Evolutionary conservation across 2,329 filamentous ascomycete species (phyloP).

Genomic region (Colletotrichum truncatum): DNA sequence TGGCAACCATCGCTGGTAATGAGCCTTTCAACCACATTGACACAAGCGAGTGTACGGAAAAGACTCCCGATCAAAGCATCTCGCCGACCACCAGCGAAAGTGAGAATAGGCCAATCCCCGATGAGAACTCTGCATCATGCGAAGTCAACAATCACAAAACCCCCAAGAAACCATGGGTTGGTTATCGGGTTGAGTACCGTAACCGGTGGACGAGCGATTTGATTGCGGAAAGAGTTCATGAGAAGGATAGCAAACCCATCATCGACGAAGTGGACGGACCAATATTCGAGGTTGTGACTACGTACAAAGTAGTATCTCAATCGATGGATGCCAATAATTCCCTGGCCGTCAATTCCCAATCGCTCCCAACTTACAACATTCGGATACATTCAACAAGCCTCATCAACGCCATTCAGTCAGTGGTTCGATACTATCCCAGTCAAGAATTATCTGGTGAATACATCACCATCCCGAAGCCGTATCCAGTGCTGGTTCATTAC

Average conservation of each 20-base stretch:
- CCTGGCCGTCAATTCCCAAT: background rate
- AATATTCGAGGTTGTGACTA: background rate
- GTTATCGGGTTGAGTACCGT: slow-evolving; percentile 33
- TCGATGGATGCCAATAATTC: background rate
- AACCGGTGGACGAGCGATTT: slow-evolving; percentile 26
- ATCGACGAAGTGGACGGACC: background rate
- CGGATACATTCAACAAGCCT: slow-evolving; percentile 26
- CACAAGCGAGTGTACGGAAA: too few relatives aligned
- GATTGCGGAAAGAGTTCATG: background rate
- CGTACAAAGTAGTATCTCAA: background rate
- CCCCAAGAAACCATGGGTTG: background rate
- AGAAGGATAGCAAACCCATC: background rate
- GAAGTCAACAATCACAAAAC: background rate
- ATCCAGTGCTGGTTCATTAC: slow-evolving; percentile 11
- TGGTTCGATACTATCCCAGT: slow-evolving; percentile 31
- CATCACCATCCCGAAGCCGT: slow-evolving; percentile 14
- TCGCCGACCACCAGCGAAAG: too few relatives aligned
- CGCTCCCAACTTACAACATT: slow-evolving; percentile 1
- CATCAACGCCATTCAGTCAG: slow-evolving; percentile 30
- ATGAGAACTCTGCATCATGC: too few relatives aligned
- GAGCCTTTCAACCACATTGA: too few relatives aligned
- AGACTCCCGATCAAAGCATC: too few relatives aligned
- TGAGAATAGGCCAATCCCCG: too few relatives aligned
- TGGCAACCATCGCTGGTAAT: too few relatives aligned
- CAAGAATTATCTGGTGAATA: slow-evolving; percentile 15